phyloP scores from a whole-genome alignment of 192 early-diverging fungal genomes.

The Glomus cerebriforme region DNA sequence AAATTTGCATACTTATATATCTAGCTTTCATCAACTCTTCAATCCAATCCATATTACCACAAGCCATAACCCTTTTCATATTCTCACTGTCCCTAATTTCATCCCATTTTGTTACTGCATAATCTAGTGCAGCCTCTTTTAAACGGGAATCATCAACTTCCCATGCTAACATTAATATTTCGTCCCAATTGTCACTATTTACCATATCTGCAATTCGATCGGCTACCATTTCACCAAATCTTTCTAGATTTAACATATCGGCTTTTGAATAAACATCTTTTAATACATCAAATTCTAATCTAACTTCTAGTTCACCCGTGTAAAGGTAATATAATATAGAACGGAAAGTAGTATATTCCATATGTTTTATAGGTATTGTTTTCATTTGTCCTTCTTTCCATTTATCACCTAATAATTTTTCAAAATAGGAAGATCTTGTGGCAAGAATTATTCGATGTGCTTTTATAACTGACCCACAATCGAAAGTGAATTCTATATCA shows the following conservation, averaged over 20 bases:
- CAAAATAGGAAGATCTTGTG: conserved; percentile 29
- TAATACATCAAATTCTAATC: conserved; percentile 20
- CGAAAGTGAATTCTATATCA: conserved; percentile 30
- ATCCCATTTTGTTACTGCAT: conserved; percentile 29
- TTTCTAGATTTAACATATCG: conserved; percentile 32
- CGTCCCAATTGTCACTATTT: conserved; percentile 30
- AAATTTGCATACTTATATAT: conserved; percentile 3
- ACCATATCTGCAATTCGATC: conserved; percentile 28
- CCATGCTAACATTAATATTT: conserved; percentile 31
- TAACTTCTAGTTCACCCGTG: conserved; percentile 21
- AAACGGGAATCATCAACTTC: conserved; percentile 26
- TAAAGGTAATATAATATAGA: conserved; percentile 31
- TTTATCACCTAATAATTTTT: conserved; percentile 31
- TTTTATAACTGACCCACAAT: conserved; percentile 29
- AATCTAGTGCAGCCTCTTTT: conserved; percentile 27
- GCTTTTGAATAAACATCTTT: conserved; percentile 34
- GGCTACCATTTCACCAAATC: conserved; percentile 24
- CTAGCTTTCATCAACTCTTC: conserved; percentile 29
- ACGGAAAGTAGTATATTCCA: conserved; percentile 33
- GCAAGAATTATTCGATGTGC: conserved; percentile 34
- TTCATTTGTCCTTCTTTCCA: conserved; percentile 32
- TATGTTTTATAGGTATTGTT: conserved; percentile 27
- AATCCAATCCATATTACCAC: conserved; percentile 34
- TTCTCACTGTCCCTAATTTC: conserved; percentile 23
- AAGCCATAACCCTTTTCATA: conserved; percentile 28